Conservation (phyloP, 2,329 filamentous ascomycete species). For the Curvularia lunata region DNA sequence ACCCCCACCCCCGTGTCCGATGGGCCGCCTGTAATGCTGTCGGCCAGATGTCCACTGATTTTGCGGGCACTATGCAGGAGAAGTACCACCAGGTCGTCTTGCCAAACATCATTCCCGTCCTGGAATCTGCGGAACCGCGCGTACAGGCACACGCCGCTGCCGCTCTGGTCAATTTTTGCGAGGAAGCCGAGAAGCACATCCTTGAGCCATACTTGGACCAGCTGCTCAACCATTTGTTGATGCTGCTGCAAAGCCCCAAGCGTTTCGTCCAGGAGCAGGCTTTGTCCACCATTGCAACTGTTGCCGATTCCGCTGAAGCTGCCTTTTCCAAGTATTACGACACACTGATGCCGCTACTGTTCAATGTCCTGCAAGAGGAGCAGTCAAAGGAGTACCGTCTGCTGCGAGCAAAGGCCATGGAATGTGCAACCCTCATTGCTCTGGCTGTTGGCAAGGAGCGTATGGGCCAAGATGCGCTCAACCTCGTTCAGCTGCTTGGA, state of each 20-base stretch:
- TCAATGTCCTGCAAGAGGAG: slow-evolving; percentile 86
- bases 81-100: slow-evolving; percentile 90
- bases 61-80: slow-evolving; percentile 96
- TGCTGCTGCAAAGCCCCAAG: slow-evolving; percentile 87
- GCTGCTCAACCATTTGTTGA: slow-evolving; percentile 82
- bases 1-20: slow-evolving; percentile 89
- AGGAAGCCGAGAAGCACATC: slow-evolving; percentile 91
- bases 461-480: slow-evolving; percentile 85
- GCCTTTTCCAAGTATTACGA: slow-evolving; percentile 96
- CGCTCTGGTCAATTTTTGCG: slow-evolving; percentile 98
- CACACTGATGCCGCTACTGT: slow-evolving; percentile 91
- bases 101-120: slow-evolving; percentile 88
- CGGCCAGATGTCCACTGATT: slow-evolving; percentile 99
- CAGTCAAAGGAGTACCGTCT: slow-evolving; percentile 93
- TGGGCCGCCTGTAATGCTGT: slow-evolving; percentile 98
- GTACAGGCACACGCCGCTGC: slow-evolving; percentile 97
- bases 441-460: slow-evolving; percentile 93
- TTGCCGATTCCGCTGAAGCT: slow-evolving; percentile 96
- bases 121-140: slow-evolving; percentile 86
- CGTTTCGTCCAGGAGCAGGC: slow-evolving; percentile 98
- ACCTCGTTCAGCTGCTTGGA: slow-evolving; percentile 84
- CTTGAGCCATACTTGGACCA: slow-evolving; percentile 93
- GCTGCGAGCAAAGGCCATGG: slow-evolving; percentile 96
- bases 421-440: slow-evolving; percentile 95
- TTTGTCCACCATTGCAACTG: slow-evolving; percentile 95